Evolutionary conservation across 306 rosid species (phyloP).

Genomic region (Cicer yamashitae): DNA sequence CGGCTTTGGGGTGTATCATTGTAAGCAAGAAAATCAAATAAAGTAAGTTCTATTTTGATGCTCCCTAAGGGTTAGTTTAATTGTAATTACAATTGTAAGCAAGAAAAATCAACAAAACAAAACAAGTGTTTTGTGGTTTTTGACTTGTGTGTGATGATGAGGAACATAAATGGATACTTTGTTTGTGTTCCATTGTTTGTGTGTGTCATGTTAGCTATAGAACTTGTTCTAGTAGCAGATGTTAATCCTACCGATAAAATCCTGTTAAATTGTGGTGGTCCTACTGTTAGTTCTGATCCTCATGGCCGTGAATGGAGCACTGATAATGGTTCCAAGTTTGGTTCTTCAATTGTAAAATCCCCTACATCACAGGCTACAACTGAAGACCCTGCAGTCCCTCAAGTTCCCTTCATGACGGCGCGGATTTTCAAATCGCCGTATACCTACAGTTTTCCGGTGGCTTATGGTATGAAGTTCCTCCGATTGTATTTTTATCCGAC

Average conservation of each 20-base stretch:
- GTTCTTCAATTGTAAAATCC: conserved; percentile 50
- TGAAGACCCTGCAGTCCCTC: conserved; percentile 76
- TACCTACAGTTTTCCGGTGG: conserved; percentile 81
- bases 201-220: conserved; percentile 48
- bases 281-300: conserved; percentile 51
- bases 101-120: neutral
- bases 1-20: too few species aligned
- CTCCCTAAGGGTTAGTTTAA: too few species aligned
- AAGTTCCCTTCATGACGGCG: conserved; percentile 74
- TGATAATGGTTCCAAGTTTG: conserved; percentile 68
- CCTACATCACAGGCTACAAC: conserved; percentile 51
- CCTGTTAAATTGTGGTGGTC: conserved; percentile 81
- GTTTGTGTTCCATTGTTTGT: conserved; percentile 46
- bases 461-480: conserved; percentile 71
- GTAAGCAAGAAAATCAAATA: too few species aligned
- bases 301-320: conserved; percentile 72
- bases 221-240: conserved; percentile 52
- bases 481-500: conserved; percentile 77
- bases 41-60: too few species aligned
- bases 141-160: conserved; percentile 49
- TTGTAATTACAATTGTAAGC: neutral
- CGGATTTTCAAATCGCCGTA: conserved; percentile 59
- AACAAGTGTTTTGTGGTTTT: conserved; percentile 24
- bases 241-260: conserved; percentile 69
- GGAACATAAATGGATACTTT: conserved; percentile 38